These are phyloP conservation scores for Parafenestella ontariensis DNA, from an alignment of 2,329 filamentous ascomycete genomes.

Conservation along the genomic window DNA sequence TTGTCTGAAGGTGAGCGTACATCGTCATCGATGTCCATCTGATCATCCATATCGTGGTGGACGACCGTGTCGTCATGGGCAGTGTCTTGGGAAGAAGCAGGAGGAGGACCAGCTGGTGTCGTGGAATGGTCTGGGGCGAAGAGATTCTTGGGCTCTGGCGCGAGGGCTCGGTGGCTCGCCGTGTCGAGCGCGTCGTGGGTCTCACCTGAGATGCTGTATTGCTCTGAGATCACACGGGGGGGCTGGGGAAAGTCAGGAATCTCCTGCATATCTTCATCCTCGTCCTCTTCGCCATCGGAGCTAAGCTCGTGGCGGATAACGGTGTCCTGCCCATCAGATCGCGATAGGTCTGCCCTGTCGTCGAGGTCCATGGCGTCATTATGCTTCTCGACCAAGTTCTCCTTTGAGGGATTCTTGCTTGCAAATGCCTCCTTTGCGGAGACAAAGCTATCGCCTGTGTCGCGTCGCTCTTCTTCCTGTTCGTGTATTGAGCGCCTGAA, in stretches of 20 bases:
- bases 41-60: conserved; percentile 45
- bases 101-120: conserved; percentile 29
- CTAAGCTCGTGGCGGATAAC: conserved; percentile 33
- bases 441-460: conserved; percentile 56
- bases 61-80: conserved; percentile 38
- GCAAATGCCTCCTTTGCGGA: conserved; percentile 55
- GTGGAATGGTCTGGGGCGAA: conserved; percentile 26
- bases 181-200: conserved; percentile 42
- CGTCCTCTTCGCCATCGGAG: conserved; percentile 17
- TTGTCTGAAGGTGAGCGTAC: conserved; percentile 69
- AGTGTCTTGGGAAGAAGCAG: conserved; percentile 26
- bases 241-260: conserved; percentile 30
- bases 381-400: conserved; percentile 29
- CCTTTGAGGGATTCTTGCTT: conserved; percentile 39
- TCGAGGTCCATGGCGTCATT: conserved; percentile 43
- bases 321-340: conserved; percentile 32
- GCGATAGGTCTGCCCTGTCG: conserved; percentile 29
- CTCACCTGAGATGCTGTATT: conserved; percentile 42
- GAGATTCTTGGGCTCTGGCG: conserved; percentile 33
- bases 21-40: conserved; percentile 60
- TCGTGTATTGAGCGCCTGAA: conserved; percentile 33
- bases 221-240: conserved; percentile 33
- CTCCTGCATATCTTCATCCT: conserved; percentile 26
- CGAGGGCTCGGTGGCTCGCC: conserved; percentile 25
- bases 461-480: conserved; percentile 34